These are phyloP conservation scores for Saturnispora quitensis DNA, from an alignment of 805 yeast genomes.

Conservation along the genomic window DNA sequence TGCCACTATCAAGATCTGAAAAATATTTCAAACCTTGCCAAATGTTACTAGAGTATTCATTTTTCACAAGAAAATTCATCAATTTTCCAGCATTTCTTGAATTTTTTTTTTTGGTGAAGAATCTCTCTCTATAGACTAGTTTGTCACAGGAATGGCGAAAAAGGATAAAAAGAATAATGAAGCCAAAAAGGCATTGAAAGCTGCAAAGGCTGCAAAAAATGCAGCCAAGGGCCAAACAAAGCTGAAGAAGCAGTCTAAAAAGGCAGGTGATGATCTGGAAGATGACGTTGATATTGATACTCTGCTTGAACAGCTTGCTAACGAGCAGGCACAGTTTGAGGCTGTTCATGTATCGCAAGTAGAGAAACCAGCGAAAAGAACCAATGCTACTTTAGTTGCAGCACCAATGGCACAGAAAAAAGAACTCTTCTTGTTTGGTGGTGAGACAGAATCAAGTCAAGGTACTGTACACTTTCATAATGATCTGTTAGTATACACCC, in stretches of 20 bases:
- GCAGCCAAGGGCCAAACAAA: conserved; percentile 64
- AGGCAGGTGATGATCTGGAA: conserved; percentile 69
- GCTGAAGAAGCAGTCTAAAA: conserved; percentile 61
- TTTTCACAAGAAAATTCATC: not conserved
- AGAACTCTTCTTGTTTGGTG: conserved; percentile 84
- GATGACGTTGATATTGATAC: conserved; percentile 85
- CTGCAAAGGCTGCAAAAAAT: conserved; percentile 75
- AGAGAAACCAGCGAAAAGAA: conserved; percentile 55
- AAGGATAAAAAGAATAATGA: conserved; percentile 87
- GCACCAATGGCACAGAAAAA: conserved; percentile 66
- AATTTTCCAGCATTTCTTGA: not conserved
- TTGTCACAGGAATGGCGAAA: not conserved
- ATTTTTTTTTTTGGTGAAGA: too few species aligned
- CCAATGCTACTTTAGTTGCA: conserved; percentile 67
- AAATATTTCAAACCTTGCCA: not conserved
- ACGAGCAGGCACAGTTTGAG: conserved; percentile 71
- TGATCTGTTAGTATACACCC: conserved; percentile 64
- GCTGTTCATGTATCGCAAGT: conserved; percentile 55
- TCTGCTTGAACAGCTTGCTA: conserved; percentile 64
- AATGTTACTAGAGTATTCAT: too few species aligned
- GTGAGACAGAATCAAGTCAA: conserved; percentile 46
- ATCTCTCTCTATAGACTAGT: not conserved
- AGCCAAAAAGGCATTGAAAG: conserved; percentile 86
- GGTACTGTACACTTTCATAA: conserved; percentile 63
- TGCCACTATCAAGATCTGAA: not conserved